Percentiles rank a stretch among this genome's conserved stretches.
These are phyloP conservation scores for Fagopyrum esculentum DNA, from an alignment of 148 eudicot species.

Conservation along the genomic window DNA sequence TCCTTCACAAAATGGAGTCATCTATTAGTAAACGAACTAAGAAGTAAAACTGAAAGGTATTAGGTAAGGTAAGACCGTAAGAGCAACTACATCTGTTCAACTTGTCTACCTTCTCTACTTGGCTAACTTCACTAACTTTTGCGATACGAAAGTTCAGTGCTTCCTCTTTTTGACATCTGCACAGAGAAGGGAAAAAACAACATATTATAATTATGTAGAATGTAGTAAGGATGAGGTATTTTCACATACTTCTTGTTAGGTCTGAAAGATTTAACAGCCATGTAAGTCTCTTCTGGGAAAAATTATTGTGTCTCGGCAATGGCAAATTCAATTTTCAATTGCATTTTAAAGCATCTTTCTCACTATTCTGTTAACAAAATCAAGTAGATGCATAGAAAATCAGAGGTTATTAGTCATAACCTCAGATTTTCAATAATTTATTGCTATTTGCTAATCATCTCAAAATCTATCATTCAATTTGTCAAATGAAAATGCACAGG, in stretches of 20 bases:
- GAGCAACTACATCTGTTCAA: no score
- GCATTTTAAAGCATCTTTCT: not conserved
- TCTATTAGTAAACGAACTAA: not conserved
- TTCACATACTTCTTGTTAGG: not conserved
- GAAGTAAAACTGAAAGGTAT: not conserved
- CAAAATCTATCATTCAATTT: not conserved
- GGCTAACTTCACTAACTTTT: slow-evolving; percentile 33
- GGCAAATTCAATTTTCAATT: not conserved
- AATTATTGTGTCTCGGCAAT: not conserved
- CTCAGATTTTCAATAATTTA: not conserved
- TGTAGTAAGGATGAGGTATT: not conserved
- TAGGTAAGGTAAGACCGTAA: no score
- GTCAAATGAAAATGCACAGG: not conserved
- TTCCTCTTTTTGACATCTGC: slow-evolving; percentile 41
- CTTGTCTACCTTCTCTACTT: slow-evolving; percentile 55
- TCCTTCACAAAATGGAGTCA: not conserved
- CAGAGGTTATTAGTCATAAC: not conserved
- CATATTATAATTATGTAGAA: not conserved
- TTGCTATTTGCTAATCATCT: not conserved
- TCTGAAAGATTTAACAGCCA: not conserved
- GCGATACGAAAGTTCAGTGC: slow-evolving; percentile 32
- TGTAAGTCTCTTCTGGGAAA: not conserved
- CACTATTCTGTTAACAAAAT: not conserved
- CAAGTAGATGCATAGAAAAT: not conserved
- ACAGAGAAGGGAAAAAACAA: not conserved